Evolutionary conservation across 1,139 yeast species (phyloP).

Genomic region (Kodamaea alishanica): DNA sequence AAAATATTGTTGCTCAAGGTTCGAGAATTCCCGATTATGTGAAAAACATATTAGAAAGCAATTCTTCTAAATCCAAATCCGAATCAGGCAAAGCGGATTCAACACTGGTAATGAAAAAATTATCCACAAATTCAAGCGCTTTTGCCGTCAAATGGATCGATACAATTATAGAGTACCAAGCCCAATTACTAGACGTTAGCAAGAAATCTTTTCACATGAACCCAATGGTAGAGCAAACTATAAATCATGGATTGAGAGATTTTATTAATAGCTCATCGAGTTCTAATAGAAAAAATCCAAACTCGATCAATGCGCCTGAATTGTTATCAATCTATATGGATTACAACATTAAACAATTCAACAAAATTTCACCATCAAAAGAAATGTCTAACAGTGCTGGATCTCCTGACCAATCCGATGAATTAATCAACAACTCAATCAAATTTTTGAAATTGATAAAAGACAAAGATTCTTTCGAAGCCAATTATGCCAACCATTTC

Average conservation of each 20-base stretch:
- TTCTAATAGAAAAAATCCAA: slow-evolving; percentile 19
- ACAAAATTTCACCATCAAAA: slow-evolving; percentile 30
- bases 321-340: slow-evolving; percentile 74
- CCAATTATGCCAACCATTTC: slow-evolving; percentile 80
- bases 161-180: slow-evolving; percentile 50
- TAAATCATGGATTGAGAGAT: slow-evolving; percentile 60
- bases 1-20: slow-evolving; percentile 44
- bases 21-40: slow-evolving; percentile 27
- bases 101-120: slow-evolving; percentile 23
- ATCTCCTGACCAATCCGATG: slow-evolving; percentile 52
- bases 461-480: slow-evolving; percentile 87
- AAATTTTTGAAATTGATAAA: slow-evolving; percentile 63
- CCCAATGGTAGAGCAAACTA: slow-evolving; percentile 48
- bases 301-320: slow-evolving; percentile 60
- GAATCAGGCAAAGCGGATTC: slow-evolving; percentile 14
- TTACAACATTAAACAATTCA: slow-evolving; percentile 59
- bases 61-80: slow-evolving; percentile 9
- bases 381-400: slow-evolving; percentile 6
- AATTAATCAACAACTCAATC: slow-evolving; percentile 52
- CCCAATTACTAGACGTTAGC: slow-evolving; percentile 49
- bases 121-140: slow-evolving; percentile 35
- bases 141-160: slow-evolving; percentile 74
- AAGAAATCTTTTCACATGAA: slow-evolving; percentile 48
- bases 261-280: slow-evolving; percentile 45
- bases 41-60: slow-evolving; percentile 17